A percentile compares a stretch with the other conserved stretches of the same genome.
Evolutionary conservation across 768 basidiomycete genomes (phyloP).

Genomic region (Dictyophora rubrovolvata): DNA sequence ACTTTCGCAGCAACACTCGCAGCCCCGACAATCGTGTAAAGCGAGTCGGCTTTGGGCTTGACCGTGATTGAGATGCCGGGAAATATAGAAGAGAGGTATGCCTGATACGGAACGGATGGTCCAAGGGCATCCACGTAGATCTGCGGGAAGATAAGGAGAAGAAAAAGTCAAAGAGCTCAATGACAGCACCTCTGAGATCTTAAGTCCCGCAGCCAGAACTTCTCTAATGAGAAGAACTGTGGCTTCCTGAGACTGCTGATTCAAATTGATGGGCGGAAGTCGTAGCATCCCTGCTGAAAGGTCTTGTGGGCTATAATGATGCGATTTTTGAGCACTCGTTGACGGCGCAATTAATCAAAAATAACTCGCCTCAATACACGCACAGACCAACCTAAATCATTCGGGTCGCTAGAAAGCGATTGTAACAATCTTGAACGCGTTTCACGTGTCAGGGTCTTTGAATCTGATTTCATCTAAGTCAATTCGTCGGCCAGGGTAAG

Average conservation of each 20-base stretch:
- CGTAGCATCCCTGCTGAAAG: conserved; percentile 90
- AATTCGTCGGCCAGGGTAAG: neutral
- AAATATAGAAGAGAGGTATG: conserved; percentile 70
- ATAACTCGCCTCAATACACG: conserved; percentile 53
- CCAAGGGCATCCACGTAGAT: conserved; percentile 95
- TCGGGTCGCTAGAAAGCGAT: conserved; percentile 58
- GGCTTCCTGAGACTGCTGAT: conserved; percentile 79
- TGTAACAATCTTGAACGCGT: conserved; percentile 54
- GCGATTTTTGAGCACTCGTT: no score
- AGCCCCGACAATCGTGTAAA: conserved; percentile 94
- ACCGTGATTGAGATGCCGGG: conserved; percentile 84
- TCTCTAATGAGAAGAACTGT: conserved; percentile 83
- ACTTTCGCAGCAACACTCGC: conserved; percentile 98
- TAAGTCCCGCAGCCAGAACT: conserved; percentile 69
- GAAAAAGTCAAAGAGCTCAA: neutral
- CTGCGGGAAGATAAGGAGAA: conserved; percentile 27
- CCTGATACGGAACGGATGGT: conserved; percentile 74
- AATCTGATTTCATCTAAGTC: conserved; percentile 44
- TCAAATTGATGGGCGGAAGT: conserved; percentile 75
- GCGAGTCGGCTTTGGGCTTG: conserved; percentile 85
- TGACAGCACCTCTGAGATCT: conserved; percentile 56
- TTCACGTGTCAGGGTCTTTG: conserved; percentile 76
- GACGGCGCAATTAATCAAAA: conserved; percentile 10
- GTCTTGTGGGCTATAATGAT: conserved; percentile 68
- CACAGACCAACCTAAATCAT: conserved; percentile 74